phyloP scores from a whole-genome alignment of 2,329 filamentous ascomycete species.

The Pseudohalonectria lignicola region DNA sequence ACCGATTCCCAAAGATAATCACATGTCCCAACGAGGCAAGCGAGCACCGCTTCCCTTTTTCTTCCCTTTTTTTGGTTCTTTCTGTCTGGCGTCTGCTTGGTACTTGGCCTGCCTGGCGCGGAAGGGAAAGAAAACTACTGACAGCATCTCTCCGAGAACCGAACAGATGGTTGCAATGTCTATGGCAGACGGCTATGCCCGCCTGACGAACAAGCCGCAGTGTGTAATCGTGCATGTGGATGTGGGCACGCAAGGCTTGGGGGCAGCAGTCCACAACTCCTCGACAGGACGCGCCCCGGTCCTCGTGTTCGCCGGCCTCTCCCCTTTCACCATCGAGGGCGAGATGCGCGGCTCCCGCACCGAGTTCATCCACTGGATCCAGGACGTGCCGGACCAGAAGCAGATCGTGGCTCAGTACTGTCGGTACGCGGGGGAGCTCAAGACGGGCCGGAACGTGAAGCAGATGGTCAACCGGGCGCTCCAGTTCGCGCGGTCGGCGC shows the following conservation, averaged over 20 bases:
- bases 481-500: constrained; percentile 69
- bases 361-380: constrained; percentile 31
- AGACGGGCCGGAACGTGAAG: constrained; percentile 76
- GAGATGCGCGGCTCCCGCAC: constrained; percentile 27
- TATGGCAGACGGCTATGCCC: constrained; percentile 64
- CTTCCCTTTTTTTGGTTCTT: background rate
- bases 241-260: constrained; percentile 63
- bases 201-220: constrained; percentile 55
- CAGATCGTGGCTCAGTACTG: constrained; percentile 70
- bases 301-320: constrained; percentile 29
- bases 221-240: constrained; percentile 65
- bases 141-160: too few species aligned
- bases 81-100: background rate
- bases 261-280: constrained; percentile 62
- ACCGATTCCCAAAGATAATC: constrained; percentile 53
- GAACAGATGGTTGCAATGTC: constrained; percentile 64
- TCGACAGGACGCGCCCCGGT: constrained; percentile 58
- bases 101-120: too few species aligned
- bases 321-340: constrained; percentile 29
- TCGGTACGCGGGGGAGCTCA: constrained; percentile 72
- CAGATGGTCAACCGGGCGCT: constrained; percentile 80
- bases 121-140: too few species aligned
- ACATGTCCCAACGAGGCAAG: constrained; percentile 62
- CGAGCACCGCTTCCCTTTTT: background rate
- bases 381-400: constrained; percentile 29